Evolutionary conservation across 2,329 filamentous ascomycete genomes (phyloP).

Genomic region (Penicillium nordicum): DNA sequence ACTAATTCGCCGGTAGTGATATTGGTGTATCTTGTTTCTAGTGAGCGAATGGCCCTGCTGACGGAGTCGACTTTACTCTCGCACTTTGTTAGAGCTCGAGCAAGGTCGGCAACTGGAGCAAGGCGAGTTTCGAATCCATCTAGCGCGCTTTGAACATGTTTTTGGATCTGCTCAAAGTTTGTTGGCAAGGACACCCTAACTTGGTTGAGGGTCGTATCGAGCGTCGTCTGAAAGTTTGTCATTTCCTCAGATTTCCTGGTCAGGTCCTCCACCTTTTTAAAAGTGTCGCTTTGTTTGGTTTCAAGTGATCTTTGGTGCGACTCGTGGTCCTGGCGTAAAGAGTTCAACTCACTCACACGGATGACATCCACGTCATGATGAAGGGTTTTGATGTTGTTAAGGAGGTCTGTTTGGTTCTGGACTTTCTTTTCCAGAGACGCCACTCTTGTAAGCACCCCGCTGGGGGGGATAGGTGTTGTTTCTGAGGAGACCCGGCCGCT

Average conservation of each 20-base stretch:
- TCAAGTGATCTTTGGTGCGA: background rate
- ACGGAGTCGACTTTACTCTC: slow-evolving; percentile 15
- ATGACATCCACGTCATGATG: background rate
- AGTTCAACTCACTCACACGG: background rate
- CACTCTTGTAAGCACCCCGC: background rate
- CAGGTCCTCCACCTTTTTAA: background rate
- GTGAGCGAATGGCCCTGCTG: slow-evolving; percentile 28
- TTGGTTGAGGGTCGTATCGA: background rate
- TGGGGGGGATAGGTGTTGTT: background rate
- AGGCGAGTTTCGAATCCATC: background rate
- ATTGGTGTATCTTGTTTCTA: slow-evolving; percentile 52
- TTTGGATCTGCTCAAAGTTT: background rate
- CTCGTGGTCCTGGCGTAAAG: background rate
- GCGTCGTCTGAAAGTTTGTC: background rate
- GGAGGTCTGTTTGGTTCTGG: background rate
- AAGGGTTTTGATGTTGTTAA: background rate
- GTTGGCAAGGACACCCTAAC: background rate
- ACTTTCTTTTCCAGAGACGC: background rate
- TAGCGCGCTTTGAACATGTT: background rate
- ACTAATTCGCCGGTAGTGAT: slow-evolving; percentile 41
- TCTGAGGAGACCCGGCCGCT: background rate
- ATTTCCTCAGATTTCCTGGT: background rate
- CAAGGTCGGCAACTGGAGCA: background rate
- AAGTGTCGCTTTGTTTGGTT: background rate
- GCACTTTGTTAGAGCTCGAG: background rate